Percentiles rank a stretch among this genome's conserved stretches.
Evolutionary conservation across 345 rosid species (phyloP).

Genomic region (Conringia planisiliqua): DNA sequence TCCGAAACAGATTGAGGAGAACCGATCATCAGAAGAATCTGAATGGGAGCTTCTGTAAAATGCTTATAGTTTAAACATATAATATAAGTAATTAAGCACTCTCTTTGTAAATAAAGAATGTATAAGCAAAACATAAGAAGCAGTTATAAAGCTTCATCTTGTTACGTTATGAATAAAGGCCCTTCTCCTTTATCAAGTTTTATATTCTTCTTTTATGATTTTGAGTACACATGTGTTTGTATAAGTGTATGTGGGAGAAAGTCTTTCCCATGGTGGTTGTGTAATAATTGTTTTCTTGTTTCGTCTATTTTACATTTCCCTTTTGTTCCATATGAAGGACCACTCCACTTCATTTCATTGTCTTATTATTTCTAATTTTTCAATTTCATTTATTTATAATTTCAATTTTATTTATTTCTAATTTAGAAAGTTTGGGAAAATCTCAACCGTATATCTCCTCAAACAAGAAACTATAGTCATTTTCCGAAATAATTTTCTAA

Average conservation of each 20-base stretch:
- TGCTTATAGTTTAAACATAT: neutral
- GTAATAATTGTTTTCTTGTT: constrained; percentile 30
- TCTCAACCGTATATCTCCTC: neutral
- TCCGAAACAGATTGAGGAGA: constrained; percentile 12
- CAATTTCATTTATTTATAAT: neutral
- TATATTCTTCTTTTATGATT: neutral
- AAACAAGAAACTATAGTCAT: constrained; percentile 24
- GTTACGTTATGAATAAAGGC: neutral
- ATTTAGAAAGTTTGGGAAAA: neutral
- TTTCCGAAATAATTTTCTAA: constrained; percentile 15
- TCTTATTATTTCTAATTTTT: no score
- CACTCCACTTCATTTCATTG: constrained; percentile 16
- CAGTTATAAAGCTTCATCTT: constrained; percentile 12
- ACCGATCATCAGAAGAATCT: constrained; percentile 38
- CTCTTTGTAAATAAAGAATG: constrained; percentile 16
- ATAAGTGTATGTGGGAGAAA: neutral
- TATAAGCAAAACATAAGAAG: constrained; percentile 24
- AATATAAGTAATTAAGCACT: neutral
- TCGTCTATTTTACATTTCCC: constrained; percentile 30
- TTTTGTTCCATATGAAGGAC: constrained; percentile 20
- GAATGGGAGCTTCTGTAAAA: constrained; percentile 82
- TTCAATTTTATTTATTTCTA: neutral
- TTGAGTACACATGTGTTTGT: neutral
- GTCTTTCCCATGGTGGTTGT: constrained; percentile 23
- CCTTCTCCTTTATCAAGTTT: neutral